phyloP scores from a whole-genome alignment of 164 flowering plant genomes.

The Magnolia changhungtana region DNA sequence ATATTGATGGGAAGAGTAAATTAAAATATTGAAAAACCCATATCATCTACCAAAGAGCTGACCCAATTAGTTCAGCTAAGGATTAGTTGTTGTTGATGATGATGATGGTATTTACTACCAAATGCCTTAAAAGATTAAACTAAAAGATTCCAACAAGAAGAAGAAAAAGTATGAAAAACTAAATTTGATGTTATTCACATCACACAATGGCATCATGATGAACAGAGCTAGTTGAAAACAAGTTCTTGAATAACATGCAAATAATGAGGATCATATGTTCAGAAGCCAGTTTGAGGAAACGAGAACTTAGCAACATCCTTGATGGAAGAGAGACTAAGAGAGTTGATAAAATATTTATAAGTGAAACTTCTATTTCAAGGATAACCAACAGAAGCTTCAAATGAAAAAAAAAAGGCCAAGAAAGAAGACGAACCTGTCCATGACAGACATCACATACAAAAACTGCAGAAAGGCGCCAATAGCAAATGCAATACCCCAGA shows the following conservation, averaged over 20 bases:
- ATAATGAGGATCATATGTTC: neutral
- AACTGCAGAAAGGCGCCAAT: slow-evolving; percentile 81
- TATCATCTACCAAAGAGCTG: too few relatives aligned
- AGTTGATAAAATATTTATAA: neutral
- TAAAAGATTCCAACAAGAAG: too few relatives aligned
- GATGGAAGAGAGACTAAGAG: neutral
- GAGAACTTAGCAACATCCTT: neutral
- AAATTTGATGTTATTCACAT: too few relatives aligned
- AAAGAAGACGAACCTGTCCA: slow-evolving; percentile 65
- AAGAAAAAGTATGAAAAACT: too few relatives aligned
- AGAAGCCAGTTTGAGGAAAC: neutral
- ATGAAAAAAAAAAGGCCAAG: neutral
- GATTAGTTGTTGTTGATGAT: too few relatives aligned
- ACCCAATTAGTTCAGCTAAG: too few relatives aligned
- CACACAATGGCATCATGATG: too few relatives aligned
- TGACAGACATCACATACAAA: slow-evolving; percentile 81
- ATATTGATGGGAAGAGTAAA: too few relatives aligned
- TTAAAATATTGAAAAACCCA: too few relatives aligned
- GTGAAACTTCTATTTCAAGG: neutral
- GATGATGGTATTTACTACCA: too few relatives aligned
- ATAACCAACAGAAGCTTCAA: neutral
- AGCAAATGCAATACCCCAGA: slow-evolving; percentile 89
- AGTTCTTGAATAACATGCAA: neutral
- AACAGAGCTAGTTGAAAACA: neutral
- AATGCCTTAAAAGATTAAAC: too few relatives aligned